These are phyloP conservation scores for Sporothrix variecibatus DNA, from an alignment of 2,329 filamentous ascomycete genomes.

Conservation along the genomic window DNA sequence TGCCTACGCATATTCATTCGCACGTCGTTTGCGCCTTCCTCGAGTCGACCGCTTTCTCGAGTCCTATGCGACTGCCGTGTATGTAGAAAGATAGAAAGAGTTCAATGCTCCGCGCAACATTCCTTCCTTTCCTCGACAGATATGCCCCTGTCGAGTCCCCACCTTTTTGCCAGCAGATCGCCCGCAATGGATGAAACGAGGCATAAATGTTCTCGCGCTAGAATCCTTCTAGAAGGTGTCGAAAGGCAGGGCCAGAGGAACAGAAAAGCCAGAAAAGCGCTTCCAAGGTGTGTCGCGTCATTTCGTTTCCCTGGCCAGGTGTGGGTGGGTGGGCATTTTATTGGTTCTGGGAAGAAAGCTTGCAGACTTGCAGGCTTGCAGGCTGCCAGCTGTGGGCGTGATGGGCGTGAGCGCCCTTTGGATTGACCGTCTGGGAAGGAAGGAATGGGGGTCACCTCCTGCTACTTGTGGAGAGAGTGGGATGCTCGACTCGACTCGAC, in stretches of 20 bases:
- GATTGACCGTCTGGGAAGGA: neutral
- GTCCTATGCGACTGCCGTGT: neutral
- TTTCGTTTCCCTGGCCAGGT: conserved; percentile 17
- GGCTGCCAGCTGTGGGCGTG: conserved; percentile 4
- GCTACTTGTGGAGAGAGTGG: neutral
- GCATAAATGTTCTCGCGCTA: conserved; percentile 28
- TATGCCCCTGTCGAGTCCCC: conserved; percentile 4
- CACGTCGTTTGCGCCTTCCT: neutral
- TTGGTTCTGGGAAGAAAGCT: neutral
- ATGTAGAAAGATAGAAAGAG: neutral
- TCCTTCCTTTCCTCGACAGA: neutral
- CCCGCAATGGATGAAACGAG: conserved; percentile 24
- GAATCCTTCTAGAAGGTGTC: conserved; percentile 32
- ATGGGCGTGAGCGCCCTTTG: conserved; percentile 3
- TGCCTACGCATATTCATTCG: neutral
- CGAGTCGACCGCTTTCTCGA: neutral
- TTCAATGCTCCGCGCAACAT: neutral
- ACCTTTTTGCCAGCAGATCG: conserved; percentile 23
- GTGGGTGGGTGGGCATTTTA: neutral
- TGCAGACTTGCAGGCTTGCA: neutral
- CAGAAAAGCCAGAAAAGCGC: neutral
- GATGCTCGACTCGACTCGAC: neutral
- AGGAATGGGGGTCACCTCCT: neutral
- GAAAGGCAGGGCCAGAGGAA: neutral
- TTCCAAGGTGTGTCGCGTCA: conserved; percentile 16